Base-by-base conservation (phyloP, 257 asterid species). In the Jacaranda mimosifolia region DNA sequence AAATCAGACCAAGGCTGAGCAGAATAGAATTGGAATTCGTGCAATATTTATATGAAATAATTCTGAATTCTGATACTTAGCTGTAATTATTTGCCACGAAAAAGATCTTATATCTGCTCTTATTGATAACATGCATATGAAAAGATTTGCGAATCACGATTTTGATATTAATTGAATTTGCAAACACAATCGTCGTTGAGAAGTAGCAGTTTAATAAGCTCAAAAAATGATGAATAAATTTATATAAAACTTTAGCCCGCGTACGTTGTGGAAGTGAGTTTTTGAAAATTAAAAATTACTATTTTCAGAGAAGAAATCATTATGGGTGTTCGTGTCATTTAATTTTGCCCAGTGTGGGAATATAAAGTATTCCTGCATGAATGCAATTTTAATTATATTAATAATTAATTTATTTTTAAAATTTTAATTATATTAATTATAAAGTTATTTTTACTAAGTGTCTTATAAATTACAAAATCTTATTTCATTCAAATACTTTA, bases 111-210 rank as follows among this genome's bases (percentile, higher is more conserved):
- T 0, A 1, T 40, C 3, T 35, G 14, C 57, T 40, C 0, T 49
- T 19, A 19, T 48, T 72, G 43, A 57, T 56, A 55, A 0, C 14
- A 9, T 5, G 56, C 56, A 55, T 72, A 56, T 57, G 77, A 21
- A 72, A 72, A 72, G 77, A 72, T 72, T 38, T 72, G 68, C 26
- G 14, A 72, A 40, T 56, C 68, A 17, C 9, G 12, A 53, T 8
- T 56, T 3, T 72, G 38, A 21, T 36, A 72, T 72, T 40, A 40
- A 40, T 38, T 63, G 48, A 35, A 36, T 32, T 63, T 63, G 19
- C 9, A 5, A 35, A 59, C 13, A n/a, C 7, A 3, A 55, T 55
- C 62, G 12, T 15, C 35, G 4, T 15, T 8, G 1, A 5, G 40
- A 59, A 21, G 17, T 26, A 4, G 42, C 66, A 59, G 12, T 59